Evolutionary conservation across 805 yeast genomes (phyloP).

Genomic region (Wickerhamiella parazyma): DNA sequence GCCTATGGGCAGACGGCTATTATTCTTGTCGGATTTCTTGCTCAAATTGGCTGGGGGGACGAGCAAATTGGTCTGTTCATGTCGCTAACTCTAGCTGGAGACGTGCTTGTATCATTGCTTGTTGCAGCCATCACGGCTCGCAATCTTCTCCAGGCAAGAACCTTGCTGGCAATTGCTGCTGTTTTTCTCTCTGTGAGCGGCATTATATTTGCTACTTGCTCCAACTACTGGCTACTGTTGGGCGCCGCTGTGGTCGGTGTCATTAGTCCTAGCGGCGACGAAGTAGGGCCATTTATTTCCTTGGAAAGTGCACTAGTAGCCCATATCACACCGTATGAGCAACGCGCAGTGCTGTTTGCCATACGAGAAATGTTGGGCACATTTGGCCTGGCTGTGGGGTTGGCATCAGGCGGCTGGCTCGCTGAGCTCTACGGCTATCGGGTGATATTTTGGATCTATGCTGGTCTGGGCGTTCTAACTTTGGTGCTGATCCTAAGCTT

Average conservation of each 20-base stretch:
- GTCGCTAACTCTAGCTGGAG: constrained; percentile 71
- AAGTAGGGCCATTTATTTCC: constrained; percentile 80
- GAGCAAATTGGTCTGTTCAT: constrained; percentile 59
- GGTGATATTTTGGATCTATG: constrained; percentile 42
- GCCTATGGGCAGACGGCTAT: constrained; percentile 74
- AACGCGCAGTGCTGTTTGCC: constrained; percentile 61
- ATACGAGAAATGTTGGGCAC: constrained; percentile 57
- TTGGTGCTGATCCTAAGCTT: constrained; percentile 30
- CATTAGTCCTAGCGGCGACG: constrained; percentile 79
- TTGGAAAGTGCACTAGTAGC: constrained; percentile 77
- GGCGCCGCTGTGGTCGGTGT: constrained; percentile 72
- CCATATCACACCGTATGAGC: constrained; percentile 38
- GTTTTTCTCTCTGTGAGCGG: constrained; percentile 60
- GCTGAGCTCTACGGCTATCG: constrained; percentile 41
- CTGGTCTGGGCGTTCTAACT: constrained; percentile 39
- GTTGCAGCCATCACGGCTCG: constrained; percentile 67
- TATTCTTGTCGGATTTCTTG: constrained; percentile 55
- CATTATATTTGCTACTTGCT: constrained; percentile 41
- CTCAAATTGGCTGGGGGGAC: constrained; percentile 41
- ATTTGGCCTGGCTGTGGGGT: constrained; percentile 62
- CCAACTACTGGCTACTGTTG: constrained; percentile 42
- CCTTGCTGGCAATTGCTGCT: constrained; percentile 50
- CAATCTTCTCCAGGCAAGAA: constrained; percentile 42
- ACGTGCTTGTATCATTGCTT: constrained; percentile 52
- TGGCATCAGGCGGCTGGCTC: constrained; percentile 46